Percentiles rank a stretch among this genome's conserved stretches.
These are phyloP conservation scores for Ogataea corticis DNA, from an alignment of 805 yeast species.

Conservation along the genomic window DNA sequence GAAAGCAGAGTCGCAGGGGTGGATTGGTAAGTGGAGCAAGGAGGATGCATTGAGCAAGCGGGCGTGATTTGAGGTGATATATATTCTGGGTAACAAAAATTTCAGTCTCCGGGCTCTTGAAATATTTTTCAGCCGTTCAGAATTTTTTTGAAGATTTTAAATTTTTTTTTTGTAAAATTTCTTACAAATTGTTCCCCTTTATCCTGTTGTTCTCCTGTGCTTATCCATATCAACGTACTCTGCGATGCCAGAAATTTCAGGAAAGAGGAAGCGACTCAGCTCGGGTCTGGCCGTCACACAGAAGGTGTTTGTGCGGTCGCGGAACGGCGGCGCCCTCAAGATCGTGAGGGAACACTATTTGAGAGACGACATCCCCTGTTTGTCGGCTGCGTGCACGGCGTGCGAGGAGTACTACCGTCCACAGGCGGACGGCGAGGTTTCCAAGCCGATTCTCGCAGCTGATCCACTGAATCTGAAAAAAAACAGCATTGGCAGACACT, in stretches of 20 bases:
- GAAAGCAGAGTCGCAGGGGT: slow-evolving; percentile 57
- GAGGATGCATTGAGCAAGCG: slow-evolving; percentile 45
- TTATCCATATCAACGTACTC: not conserved
- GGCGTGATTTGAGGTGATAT: not conserved
- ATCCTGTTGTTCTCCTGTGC: not conserved
- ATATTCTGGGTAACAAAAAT: too few relatives aligned
- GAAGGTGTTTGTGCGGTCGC: slow-evolving; percentile 88
- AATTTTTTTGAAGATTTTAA: too few relatives aligned
- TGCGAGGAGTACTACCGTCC: slow-evolving; percentile 60
- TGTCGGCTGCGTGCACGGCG: slow-evolving; percentile 63
- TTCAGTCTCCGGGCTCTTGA: not conserved
- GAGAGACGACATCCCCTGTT: slow-evolving; percentile 90
- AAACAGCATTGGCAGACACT: slow-evolving; percentile 63
- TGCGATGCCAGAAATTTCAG: slow-evolving; percentile 13
- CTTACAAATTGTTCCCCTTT: not conserved
- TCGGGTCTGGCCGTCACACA: slow-evolving; percentile 69
- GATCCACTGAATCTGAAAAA: slow-evolving; percentile 50
- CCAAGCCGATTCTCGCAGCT: slow-evolving; percentile 64
- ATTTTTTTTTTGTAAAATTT: not conserved
- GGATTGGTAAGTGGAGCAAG: slow-evolving; percentile 71
- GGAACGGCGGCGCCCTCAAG: slow-evolving; percentile 87
- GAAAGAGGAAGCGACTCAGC: slow-evolving; percentile 44
- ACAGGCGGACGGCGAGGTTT: slow-evolving; percentile 67
- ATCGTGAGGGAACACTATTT: slow-evolving; percentile 93
- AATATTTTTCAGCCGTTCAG: too few relatives aligned